Evolutionary conservation across 2,329 filamentous ascomycete genomes (phyloP), one percentile per base, ranked within the genome.

Genomic region (Cladosporium sp.): DNA sequence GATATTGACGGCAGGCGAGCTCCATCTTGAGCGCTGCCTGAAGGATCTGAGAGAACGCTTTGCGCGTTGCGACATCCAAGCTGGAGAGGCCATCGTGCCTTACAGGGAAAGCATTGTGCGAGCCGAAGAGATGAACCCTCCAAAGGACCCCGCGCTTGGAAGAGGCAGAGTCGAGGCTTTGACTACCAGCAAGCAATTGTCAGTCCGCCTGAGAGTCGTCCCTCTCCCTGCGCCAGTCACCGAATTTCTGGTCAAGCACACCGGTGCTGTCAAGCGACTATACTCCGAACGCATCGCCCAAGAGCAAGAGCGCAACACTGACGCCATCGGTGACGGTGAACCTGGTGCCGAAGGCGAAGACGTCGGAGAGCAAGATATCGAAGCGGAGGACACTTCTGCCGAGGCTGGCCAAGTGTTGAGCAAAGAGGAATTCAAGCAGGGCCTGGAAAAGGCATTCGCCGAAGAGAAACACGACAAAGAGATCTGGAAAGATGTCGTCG

Each of bases 31-130:
- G 69, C 78, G 93, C 50, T 98, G 93, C 65, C 69, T 98, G 52
- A 95, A 93, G 47, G 93, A 98, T 72, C 75, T 98, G 20, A 81
- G 89, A 54, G 93, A 98, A 65, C 79, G 93, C 4, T 98, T 95
- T 64, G 92, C 93, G 5, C 85, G 83, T 56, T 97, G 94, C 64
- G 92, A 97, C 58, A 91, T 98, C 46, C 92, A 97, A 64, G 88
- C 88, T 22, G 91, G 93, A 50, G 88, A 88, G 38, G 88, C 93
- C 1, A 97, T 98, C 54, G 93, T 98, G 12, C 93, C 93, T 0
- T 98, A 95, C 68, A 80, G 91, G 50, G 93, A 98, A 71, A 93
- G 89, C 0, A 95, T 95, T 52, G 84, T 96, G 35, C 59, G 60
- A 33, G 87, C 85, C 0, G 82, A 90, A 32, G 93, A 98, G 68